A percentile compares a stretch with the other conserved stretches of the same genome.
These are phyloP conservation scores for Lasiosphaeria ovina DNA, from an alignment of 495 filamentous ascomycete genomes.

Conservation along the genomic window DNA sequence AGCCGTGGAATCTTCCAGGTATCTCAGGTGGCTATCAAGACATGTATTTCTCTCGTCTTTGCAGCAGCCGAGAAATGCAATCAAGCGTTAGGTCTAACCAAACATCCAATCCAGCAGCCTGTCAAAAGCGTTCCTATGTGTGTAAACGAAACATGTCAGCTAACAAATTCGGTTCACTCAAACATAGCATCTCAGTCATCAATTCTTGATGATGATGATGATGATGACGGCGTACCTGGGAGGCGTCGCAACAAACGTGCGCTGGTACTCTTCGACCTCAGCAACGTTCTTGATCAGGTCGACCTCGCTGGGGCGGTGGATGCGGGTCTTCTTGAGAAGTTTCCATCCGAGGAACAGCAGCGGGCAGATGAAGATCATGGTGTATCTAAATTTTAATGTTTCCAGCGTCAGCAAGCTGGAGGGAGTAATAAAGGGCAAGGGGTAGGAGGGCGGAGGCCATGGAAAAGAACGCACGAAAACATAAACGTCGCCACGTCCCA, in stretches of 20 bases:
- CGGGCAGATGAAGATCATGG: conserved; percentile 66
- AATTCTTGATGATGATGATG: neutral
- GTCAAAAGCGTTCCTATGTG: conserved; percentile 27
- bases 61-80: too few relatives aligned
- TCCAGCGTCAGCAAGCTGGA: neutral
- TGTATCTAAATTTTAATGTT: conserved; percentile 40
- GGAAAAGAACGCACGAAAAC: conserved; percentile 57
- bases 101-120: conserved; percentile 27
- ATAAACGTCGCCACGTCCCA: conserved; percentile 75
- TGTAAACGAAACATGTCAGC: neutral
- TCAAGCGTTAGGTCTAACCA: conserved; percentile 14
- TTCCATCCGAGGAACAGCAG: conserved; percentile 71
- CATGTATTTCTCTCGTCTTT: too few relatives aligned
- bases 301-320: conserved; percentile 57
- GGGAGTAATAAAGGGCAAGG: neutral
- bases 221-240: conserved; percentile 48
- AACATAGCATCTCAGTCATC: conserved; percentile 16
- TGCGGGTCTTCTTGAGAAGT: conserved; percentile 59
- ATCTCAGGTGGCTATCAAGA: too few relatives aligned
- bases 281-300: conserved; percentile 63
- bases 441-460: too few relatives aligned
- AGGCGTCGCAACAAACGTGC: conserved; percentile 56
- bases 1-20: too few relatives aligned
- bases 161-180: neutral
- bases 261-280: conserved; percentile 72